phyloP scores from a whole-genome alignment of 306 rosid species.

The Rosa rugosa region DNA sequence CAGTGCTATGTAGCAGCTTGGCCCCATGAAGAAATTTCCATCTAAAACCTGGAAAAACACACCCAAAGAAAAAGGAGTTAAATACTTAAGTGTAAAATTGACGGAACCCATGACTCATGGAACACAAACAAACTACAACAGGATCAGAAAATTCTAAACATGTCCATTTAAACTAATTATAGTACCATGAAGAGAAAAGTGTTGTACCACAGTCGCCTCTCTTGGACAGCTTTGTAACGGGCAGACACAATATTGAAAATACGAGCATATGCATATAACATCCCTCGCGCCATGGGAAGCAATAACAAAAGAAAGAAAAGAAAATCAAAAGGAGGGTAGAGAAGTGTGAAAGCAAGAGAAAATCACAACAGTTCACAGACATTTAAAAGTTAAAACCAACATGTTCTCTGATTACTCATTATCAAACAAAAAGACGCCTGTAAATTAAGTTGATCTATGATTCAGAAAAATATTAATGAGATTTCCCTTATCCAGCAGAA shows the following conservation, averaged over 20 bases:
- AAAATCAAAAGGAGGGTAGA: slow-evolving; percentile 33
- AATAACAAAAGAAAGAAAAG: slow-evolving; percentile 31
- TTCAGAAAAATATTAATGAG: neutral
- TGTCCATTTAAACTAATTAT: neutral
- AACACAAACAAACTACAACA: neutral
- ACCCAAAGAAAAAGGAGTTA: neutral
- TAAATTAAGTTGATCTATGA: neutral
- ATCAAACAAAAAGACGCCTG: neutral
- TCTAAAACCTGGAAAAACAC: neutral
- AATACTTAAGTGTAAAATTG: neutral
- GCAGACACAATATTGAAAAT: slow-evolving; percentile 4
- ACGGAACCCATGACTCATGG: neutral
- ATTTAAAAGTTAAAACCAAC: neutral
- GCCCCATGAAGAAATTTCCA: neutral
- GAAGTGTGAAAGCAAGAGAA: slow-evolving; percentile 14
- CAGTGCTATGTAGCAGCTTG: neutral
- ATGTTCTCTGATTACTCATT: neutral
- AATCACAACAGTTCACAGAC: slow-evolving; percentile 22
- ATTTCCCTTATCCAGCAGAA: neutral
- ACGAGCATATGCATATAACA: slow-evolving; percentile 31
- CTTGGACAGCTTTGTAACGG: slow-evolving; percentile 22
- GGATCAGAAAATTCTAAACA: neutral
- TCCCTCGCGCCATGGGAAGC: slow-evolving; percentile 28
- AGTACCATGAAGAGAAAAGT: neutral
- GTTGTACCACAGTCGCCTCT: slow-evolving; percentile 5